Evolutionary conservation across 495 filamentous ascomycete species (phyloP).

Genomic region (Podospora fimiseda): DNA sequence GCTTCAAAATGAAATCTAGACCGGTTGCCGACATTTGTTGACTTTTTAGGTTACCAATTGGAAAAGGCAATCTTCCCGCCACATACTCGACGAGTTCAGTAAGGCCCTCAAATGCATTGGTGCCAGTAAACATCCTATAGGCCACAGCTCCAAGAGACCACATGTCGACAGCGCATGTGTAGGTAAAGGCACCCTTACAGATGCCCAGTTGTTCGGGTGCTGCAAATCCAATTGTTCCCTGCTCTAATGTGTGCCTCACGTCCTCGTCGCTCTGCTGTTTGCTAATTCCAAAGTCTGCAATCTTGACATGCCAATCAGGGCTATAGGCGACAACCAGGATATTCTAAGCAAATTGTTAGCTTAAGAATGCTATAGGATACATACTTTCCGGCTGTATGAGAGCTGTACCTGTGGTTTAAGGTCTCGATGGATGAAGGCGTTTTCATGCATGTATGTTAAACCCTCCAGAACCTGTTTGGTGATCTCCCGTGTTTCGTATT

Average conservation of each 20-base stretch:
- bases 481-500: background rate
- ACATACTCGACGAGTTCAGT: constrained; percentile 7
- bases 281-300: background rate
- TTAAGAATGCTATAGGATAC: too few species aligned
- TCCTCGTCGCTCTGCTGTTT: background rate
- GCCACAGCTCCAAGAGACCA: background rate
- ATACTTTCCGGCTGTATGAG: too few species aligned
- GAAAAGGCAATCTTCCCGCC: constrained; percentile 3
- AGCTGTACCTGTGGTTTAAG: background rate
- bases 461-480: background rate
- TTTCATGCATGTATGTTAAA: background rate
- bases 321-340: background rate
- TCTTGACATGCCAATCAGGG: background rate
- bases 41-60: background rate
- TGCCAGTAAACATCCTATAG: background rate
- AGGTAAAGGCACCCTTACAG: background rate
- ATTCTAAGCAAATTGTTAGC: background rate
- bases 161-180: background rate
- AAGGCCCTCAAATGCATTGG: constrained; percentile 2
- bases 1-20: constrained; percentile 4
- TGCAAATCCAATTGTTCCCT: background rate
- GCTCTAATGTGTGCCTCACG: background rate
- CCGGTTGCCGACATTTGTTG: background rate
- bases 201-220: background rate
- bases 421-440: background rate